Conservation (phyloP, 495 filamentous ascomycete species). For the Darksidea phi region DNA sequence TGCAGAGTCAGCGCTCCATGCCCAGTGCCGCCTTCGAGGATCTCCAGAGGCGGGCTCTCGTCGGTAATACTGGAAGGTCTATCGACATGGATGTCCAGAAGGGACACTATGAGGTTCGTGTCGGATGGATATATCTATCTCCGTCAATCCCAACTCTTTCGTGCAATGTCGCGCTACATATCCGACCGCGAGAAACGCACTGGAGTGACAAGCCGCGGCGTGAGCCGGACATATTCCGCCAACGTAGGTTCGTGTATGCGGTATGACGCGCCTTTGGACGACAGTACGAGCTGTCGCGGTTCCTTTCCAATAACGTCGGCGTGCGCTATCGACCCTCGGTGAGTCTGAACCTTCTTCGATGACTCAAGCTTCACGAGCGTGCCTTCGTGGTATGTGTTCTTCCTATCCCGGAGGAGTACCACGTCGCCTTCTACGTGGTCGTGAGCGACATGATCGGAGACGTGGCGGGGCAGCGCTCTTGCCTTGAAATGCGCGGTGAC, state of each 20-base stretch:
- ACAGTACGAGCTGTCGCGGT: slow-evolving; percentile 55
- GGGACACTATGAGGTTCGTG: slow-evolving; percentile 66
- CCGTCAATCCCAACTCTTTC: slow-evolving; percentile 9
- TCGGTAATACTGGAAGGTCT: slow-evolving; percentile 39
- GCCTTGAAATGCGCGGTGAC: slow-evolving; percentile 24
- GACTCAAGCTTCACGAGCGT: slow-evolving; percentile 49
- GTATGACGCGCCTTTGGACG: slow-evolving; percentile 50
- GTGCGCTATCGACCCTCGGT: slow-evolving; percentile 55
- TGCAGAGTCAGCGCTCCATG: slow-evolving; percentile 74
- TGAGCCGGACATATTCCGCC: slow-evolving; percentile 66
- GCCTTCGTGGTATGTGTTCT: slow-evolving; percentile 41
- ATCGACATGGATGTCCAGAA: slow-evolving; percentile 68
- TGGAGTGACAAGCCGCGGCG: slow-evolving; percentile 67
- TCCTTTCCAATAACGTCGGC: slow-evolving; percentile 62
- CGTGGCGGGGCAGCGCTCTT: not conserved
- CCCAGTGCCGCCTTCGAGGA: slow-evolving; percentile 79
- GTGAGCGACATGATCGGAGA: not conserved
- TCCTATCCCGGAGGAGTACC: slow-evolving; percentile 53
- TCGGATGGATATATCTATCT: slow-evolving; percentile 69
- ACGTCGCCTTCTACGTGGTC: slow-evolving; percentile 55
- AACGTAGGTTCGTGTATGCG: slow-evolving; percentile 63
- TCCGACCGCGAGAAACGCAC: slow-evolving; percentile 46
- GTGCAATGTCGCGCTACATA: not conserved
- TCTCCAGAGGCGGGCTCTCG: slow-evolving; percentile 53
- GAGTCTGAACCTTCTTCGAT: slow-evolving; percentile 48